phyloP scores from a whole-genome alignment of 768 basidiomycete species.

The Pseudohyphozyma bogoriensis region DNA sequence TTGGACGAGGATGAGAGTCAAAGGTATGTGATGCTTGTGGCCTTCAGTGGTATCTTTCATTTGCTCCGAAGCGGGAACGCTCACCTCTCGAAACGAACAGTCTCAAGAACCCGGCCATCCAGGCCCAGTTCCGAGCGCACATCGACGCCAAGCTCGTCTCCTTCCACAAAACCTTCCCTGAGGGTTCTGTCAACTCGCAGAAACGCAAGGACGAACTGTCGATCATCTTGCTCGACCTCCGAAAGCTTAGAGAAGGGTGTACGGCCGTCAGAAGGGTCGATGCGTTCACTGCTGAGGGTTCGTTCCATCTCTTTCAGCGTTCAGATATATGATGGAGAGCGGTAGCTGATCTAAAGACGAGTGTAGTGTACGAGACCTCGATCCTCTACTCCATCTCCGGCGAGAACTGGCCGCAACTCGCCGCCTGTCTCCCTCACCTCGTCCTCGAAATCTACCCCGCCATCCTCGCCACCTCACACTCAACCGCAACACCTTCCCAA shows the following conservation, averaged over 20 bases:
- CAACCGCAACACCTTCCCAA: no score
- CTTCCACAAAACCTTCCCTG: neutral
- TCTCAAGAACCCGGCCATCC: conserved; percentile 4
- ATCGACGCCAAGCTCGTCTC: conserved; percentile 13
- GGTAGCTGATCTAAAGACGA: neutral
- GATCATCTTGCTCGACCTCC: conserved; percentile 24
- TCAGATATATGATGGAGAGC: rapidly evolving
- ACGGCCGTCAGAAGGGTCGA: conserved; percentile 14
- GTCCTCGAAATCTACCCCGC: conserved; percentile 12
- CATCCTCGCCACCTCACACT: neutral
- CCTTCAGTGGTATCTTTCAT: neutral
- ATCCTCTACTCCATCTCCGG: conserved; percentile 9
- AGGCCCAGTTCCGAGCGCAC: conserved; percentile 19
- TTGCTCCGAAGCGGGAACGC: no score
- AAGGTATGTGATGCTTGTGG: neutral
- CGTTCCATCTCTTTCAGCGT: rapidly evolving
- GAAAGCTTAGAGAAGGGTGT: conserved; percentile 26
- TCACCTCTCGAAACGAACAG: neutral
- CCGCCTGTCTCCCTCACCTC: conserved; percentile 19
- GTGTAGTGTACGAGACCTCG: conserved; percentile 17
- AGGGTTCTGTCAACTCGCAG: neutral
- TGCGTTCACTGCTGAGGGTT: conserved; percentile 14
- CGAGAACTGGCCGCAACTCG: conserved; percentile 19
- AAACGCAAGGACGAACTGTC: conserved; percentile 14
- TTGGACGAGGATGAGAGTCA: conserved; percentile 10